Conservation (phyloP, 2,329 filamentous ascomycete genomes). For the Colletotrichum phormii region DNA sequence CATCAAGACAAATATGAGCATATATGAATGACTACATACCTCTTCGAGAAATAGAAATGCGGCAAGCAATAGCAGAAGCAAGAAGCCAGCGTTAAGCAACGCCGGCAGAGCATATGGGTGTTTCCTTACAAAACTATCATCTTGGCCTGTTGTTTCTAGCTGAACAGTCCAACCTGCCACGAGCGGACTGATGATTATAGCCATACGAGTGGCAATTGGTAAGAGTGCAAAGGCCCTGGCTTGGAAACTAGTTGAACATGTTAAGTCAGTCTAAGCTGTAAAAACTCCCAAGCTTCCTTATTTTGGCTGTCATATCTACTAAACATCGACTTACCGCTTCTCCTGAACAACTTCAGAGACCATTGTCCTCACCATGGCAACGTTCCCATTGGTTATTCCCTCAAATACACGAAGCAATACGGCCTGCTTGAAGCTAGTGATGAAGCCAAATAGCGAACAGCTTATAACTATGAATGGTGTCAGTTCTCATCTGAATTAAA, state of each 20-base stretch:
- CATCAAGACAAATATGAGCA: not conserved
- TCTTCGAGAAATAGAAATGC: conserved; percentile 4
- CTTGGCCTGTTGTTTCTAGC: not conserved
- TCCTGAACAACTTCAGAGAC: conserved; percentile 23
- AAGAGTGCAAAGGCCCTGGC: not conserved
- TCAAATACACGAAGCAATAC: conserved; percentile 4
- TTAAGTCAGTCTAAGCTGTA: too few relatives aligned
- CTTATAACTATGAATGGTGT: not conserved
- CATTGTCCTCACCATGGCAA: conserved; percentile 14
- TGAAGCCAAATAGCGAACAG: conserved; percentile 16
- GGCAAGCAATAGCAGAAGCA: not conserved
- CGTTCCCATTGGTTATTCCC: conserved; percentile 17
- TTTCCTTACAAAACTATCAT: not conserved
- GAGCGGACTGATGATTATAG: not conserved
- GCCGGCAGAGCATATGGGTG: conserved; percentile 1
- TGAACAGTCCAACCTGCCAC: not conserved
- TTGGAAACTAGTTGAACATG: not conserved
- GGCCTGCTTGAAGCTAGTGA: conserved; percentile 25
- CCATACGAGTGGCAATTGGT: not conserved
- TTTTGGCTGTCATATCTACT: not conserved
- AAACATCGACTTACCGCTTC: not conserved
- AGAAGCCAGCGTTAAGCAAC: not conserved
- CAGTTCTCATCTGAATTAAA: too few relatives aligned
- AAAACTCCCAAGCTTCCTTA: too few relatives aligned
- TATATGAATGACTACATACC: not conserved